Conservation (phyloP, 768 basidiomycete genomes). For the Lentinula guzmanii region DNA sequence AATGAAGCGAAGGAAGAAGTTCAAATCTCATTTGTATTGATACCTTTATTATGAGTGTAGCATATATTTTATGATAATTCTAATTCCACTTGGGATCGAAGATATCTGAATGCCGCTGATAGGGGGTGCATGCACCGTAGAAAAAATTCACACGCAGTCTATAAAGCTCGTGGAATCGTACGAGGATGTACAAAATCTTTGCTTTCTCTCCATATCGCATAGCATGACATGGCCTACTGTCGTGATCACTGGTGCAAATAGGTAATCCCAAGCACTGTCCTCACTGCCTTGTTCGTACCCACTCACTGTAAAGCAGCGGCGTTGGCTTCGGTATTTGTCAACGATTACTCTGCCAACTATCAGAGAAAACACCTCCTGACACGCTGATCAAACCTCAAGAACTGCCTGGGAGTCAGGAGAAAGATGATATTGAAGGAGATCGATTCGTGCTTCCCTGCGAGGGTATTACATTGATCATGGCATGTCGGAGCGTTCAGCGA, state of each 20-base stretch:
- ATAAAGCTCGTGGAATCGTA: neutral
- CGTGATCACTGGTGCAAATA: slow-evolving; percentile 68
- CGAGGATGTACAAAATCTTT: neutral
- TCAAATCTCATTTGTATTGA: neutral
- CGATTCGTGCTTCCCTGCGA: slow-evolving; percentile 26
- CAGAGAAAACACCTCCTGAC: slow-evolving; percentile 30
- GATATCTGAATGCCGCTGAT: too few species aligned
- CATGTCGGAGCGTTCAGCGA: slow-evolving; percentile 62
- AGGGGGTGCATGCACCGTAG: too few species aligned
- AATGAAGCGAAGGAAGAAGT: neutral
- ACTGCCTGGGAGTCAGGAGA: slow-evolving; percentile 6
- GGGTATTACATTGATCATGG: slow-evolving; percentile 72
- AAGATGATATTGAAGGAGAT: slow-evolving; percentile 12
- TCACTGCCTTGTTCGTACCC: neutral
- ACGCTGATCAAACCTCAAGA: neutral
- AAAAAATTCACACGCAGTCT: too few species aligned
- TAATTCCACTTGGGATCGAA: too few species aligned
- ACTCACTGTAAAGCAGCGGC: slow-evolving; percentile 42
- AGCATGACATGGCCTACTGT: slow-evolving; percentile 41
- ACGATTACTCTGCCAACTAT: slow-evolving; percentile 66
- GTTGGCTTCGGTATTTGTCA: slow-evolving; percentile 82
- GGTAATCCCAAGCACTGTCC: slow-evolving; percentile 29
- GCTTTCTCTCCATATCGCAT: neutral
- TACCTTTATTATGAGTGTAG: too few species aligned
- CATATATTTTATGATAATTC: too few species aligned